These are phyloP conservation scores for Datisca glomerata DNA, from an alignment of 306 rosid species.

Conservation along the genomic window DNA sequence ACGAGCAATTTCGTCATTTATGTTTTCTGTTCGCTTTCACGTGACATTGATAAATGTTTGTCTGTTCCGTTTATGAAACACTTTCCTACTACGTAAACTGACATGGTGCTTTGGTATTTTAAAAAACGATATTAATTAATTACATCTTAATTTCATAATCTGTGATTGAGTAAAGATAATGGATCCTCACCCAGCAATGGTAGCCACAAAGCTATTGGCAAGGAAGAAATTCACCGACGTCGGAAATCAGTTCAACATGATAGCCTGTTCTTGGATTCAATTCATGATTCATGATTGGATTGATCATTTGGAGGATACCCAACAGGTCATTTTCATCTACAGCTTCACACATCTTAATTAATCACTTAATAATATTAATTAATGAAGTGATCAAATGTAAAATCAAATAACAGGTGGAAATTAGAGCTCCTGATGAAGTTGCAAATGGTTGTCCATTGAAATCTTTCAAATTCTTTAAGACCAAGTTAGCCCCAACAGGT, in stretches of 20 bases:
- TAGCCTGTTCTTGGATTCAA: constrained; percentile 71
- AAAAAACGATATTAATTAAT: neutral
- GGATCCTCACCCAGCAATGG: constrained; percentile 53
- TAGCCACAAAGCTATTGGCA: constrained; percentile 52
- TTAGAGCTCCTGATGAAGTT: constrained; percentile 34
- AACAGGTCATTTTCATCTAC: constrained; percentile 23
- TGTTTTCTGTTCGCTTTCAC: too few species aligned
- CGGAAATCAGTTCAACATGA: constrained; percentile 70
- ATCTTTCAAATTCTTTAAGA: constrained; percentile 53
- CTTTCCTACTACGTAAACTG: too few species aligned
- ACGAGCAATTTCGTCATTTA: too few species aligned
- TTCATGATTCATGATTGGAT: constrained; percentile 88
- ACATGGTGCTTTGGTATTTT: too few species aligned
- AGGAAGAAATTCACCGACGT: constrained; percentile 46
- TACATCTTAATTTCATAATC: neutral
- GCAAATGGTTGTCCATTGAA: constrained; percentile 55
- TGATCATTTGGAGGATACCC: constrained; percentile 69
- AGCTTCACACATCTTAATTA: neutral
- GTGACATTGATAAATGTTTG: too few species aligned
- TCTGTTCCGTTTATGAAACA: too few species aligned
- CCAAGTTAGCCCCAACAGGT: constrained; percentile 33
- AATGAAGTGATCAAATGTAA: neutral
- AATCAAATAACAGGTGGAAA: constrained; percentile 32
- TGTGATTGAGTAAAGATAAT: constrained; percentile 23
- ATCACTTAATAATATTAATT: neutral